These are phyloP conservation scores for Candida fluviatilis DNA, from an alignment of 805 yeast species.

Conservation along the genomic window DNA sequence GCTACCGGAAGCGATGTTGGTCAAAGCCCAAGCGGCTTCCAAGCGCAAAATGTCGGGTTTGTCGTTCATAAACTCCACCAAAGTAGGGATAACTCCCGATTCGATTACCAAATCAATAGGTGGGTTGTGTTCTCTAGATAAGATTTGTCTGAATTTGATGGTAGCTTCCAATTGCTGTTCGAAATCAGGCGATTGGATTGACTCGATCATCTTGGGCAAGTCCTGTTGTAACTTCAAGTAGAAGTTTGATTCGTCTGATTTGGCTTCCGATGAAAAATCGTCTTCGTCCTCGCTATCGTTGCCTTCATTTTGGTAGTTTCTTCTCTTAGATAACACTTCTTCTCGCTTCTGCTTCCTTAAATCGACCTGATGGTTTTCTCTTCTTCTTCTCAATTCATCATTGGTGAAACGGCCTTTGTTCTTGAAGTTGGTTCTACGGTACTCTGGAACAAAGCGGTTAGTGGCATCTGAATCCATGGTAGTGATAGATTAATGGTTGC, in stretches of 20 bases:
- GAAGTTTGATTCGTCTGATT: conserved; percentile 43
- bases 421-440: conserved; percentile 93
- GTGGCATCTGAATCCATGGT: conserved; percentile 74
- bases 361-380: conserved; percentile 96
- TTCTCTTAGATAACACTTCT: conserved; percentile 88
- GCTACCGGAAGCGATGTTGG: conserved; percentile 94
- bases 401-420: conserved; percentile 91
- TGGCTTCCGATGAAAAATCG: conserved; percentile 35
- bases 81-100: conserved; percentile 87
- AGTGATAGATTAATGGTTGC: conserved; percentile 2
- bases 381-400: conserved; percentile 95
- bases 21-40: conserved; percentile 99
- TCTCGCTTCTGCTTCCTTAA: conserved; percentile 95
- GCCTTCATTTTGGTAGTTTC: conserved; percentile 54
- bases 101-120: conserved; percentile 92
- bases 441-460: conserved; percentile 89
- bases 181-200: conserved; percentile 68
- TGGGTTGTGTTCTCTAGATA: conserved; percentile 92
- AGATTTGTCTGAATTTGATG: conserved; percentile 85
- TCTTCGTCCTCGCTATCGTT: conserved; percentile 40
- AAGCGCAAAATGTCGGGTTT: conserved; percentile 87
- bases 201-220: conserved; percentile 80
- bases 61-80: conserved; percentile 76
- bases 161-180: conserved; percentile 86
- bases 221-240: conserved; percentile 48